Evolutionary conservation across 23 red algal species (phyloP).

Genomic region (Gracilaria caudata): DNA sequence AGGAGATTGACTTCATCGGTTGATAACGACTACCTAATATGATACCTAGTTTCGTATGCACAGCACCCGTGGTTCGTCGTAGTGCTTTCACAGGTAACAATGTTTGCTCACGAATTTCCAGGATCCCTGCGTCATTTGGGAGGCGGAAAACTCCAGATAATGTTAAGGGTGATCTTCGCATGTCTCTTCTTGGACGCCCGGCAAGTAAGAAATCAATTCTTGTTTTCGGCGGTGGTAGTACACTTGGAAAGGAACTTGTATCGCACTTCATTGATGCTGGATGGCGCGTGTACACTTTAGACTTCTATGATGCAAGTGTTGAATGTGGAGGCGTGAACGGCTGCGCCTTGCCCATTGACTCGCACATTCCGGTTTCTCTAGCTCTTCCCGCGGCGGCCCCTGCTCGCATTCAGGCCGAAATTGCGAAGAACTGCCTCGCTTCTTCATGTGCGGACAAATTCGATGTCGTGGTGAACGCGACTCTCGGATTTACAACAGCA

Average conservation of each 20-base stretch:
- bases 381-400: slow-evolving; percentile 70
- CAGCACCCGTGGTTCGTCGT: background rate
- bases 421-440: slow-evolving; percentile 57
- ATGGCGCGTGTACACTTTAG: slow-evolving; percentile 66
- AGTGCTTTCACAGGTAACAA: background rate
- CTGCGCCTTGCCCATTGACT: slow-evolving; percentile 43
- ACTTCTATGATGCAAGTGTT: slow-evolving; percentile 73
- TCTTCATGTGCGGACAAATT: slow-evolving; percentile 58
- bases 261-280: slow-evolving; percentile 47
- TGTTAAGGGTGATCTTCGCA: background rate
- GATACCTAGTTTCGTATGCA: background rate
- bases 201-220: slow-evolving; percentile 51
- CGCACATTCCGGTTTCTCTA: slow-evolving; percentile 53
- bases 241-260: slow-evolving; percentile 64
- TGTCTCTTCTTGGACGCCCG: slow-evolving; percentile 16
- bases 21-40: background rate
- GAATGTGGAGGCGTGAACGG: slow-evolving; percentile 61
- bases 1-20: background rate
- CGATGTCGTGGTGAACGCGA: slow-evolving; percentile 74
- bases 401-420: slow-evolving; percentile 52
- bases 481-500: slow-evolving; percentile 72
- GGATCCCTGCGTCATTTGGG: background rate
- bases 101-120: background rate
- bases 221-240: slow-evolving; percentile 71
- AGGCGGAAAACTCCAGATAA: background rate